These are phyloP conservation scores for Sisymbrium altissimum DNA, from an alignment of 345 rosid genomes.

Conservation along the genomic window DNA sequence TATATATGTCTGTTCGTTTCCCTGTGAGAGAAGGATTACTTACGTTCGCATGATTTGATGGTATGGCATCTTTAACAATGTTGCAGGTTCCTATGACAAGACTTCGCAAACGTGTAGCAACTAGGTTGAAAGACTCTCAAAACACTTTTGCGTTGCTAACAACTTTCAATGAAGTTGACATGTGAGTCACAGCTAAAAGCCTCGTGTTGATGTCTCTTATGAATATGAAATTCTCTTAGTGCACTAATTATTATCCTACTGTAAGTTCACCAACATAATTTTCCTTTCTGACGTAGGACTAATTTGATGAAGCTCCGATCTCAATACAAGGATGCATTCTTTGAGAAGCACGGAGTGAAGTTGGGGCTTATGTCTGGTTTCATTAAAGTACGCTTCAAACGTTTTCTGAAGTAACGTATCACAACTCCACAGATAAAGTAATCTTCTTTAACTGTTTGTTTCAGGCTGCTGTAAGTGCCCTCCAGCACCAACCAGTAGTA, in stretches of 20 bases:
- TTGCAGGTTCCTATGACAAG: conserved; percentile 97
- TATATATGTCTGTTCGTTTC: neutral
- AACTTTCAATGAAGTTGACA: conserved; percentile 98
- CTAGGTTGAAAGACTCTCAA: conserved; percentile 94
- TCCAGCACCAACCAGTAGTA: conserved; percentile 87
- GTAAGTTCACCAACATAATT: neutral
- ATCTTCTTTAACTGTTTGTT: conserved; percentile 11
- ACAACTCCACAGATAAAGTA: neutral
- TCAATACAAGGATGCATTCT: conserved; percentile 92
- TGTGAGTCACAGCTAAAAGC: conserved; percentile 43
- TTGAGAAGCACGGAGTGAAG: conserved; percentile 97
- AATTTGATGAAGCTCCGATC: conserved; percentile 97
- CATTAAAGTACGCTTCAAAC: conserved; percentile 53
- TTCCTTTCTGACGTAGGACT: conserved; percentile 52
- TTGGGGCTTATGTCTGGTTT: conserved; percentile 98
- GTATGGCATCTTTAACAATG: conserved; percentile 13
- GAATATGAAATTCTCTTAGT: neutral
- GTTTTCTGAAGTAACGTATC: neutral
- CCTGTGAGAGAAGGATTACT: neutral
- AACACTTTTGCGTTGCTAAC: conserved; percentile 95
- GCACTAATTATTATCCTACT: neutral
- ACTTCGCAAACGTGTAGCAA: conserved; percentile 91
- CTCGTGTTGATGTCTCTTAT: neutral
- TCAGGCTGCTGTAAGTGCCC: conserved; percentile 98
- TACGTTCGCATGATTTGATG: conserved; percentile 9